phyloP scores from a whole-genome alignment of 2,329 filamentous ascomycete genomes.

The Neoscytalidium dimidiatum region DNA sequence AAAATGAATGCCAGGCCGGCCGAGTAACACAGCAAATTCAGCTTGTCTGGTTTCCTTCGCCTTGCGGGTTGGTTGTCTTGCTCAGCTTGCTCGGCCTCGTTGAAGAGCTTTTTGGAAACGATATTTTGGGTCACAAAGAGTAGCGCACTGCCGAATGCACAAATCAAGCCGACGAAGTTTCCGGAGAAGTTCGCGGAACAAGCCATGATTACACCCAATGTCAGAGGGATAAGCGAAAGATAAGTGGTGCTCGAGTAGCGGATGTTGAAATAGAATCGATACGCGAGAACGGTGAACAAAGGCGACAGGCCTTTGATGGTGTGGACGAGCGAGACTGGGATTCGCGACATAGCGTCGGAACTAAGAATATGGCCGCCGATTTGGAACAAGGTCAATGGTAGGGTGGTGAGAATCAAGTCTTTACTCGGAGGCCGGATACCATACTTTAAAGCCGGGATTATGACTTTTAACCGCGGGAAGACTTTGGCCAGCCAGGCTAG shows the following conservation, averaged over 20 bases:
- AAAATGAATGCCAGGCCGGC: slow-evolving; percentile 88
- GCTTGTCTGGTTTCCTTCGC: slow-evolving; percentile 86
- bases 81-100: slow-evolving; percentile 85
- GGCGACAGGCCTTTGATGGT: slow-evolving; percentile 98
- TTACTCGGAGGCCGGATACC: slow-evolving; percentile 78
- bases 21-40: slow-evolving; percentile 97
- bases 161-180: slow-evolving; percentile 86
- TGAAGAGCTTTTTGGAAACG: slow-evolving; percentile 96
- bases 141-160: slow-evolving; percentile 84
- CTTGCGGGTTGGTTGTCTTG: slow-evolving; percentile 64
- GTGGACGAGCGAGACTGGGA: slow-evolving; percentile 94
- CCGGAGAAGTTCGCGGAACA: slow-evolving; percentile 90
- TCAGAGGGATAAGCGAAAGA: slow-evolving; percentile 77
- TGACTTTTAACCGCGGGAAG: slow-evolving; percentile 69
- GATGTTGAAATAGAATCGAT: slow-evolving; percentile 85
- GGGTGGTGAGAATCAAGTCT: slow-evolving; percentile 80
- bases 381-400: slow-evolving; percentile 92
- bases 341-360: slow-evolving; percentile 89
- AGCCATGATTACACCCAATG: slow-evolving; percentile 90
- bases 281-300: slow-evolving; percentile 91
- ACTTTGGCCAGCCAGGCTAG: slow-evolving; percentile 73
- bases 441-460: slow-evolving; percentile 77
- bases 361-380: slow-evolving; percentile 91
- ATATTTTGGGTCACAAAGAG: slow-evolving; percentile 99
- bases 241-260: slow-evolving; percentile 83